These are phyloP conservation scores for Vanderwaltozyma verrucispora DNA, from an alignment of 805 yeast species.

Conservation along the genomic window DNA sequence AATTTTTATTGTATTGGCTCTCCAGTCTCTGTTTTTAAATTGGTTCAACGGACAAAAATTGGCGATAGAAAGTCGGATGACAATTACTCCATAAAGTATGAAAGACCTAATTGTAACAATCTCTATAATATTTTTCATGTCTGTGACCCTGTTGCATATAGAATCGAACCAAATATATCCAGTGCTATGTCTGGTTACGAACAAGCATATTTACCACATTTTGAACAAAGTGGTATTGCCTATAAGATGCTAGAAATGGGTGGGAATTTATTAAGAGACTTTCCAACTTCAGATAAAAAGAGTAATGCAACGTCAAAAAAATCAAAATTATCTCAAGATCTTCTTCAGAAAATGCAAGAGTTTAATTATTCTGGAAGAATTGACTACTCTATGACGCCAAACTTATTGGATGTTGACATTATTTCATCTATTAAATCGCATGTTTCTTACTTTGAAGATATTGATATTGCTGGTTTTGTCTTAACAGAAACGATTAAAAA, in stretches of 20 bases:
- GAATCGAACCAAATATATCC: conserved; percentile 74
- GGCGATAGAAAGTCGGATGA: conserved; percentile 7
- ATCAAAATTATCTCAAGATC: conserved; percentile 20
- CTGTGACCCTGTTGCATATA: conserved; percentile 83
- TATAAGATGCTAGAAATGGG: conserved; percentile 22
- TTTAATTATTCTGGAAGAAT: conserved; percentile 68
- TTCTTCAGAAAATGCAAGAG: conserved; percentile 30
- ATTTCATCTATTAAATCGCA: conserved; percentile 82
- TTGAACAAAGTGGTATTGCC: conserved; percentile 12
- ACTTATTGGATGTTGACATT: conserved; percentile 68
- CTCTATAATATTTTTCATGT: conserved; percentile 80
- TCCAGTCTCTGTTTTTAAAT: conserved; percentile 78
- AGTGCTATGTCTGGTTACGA: conserved; percentile 15
- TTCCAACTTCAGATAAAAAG: conserved; percentile 6
- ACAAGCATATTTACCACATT: conserved; percentile 20
- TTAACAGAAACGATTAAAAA: conserved; percentile 40
- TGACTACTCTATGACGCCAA: conserved; percentile 72
- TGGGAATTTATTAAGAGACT: conserved; percentile 13
- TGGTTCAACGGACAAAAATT: conserved; percentile 57
- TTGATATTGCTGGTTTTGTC: conserved; percentile 72
- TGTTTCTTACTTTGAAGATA: conserved; percentile 77
- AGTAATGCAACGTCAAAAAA: conserved; percentile 7
- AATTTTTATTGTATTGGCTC: conserved; percentile 79
- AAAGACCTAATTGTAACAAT: conserved; percentile 47
- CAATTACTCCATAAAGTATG: no score